These are phyloP conservation scores for Plasmodium cynomolgi DNA, from an alignment of 169 alveolate genomes.

Conservation along the genomic window DNA sequence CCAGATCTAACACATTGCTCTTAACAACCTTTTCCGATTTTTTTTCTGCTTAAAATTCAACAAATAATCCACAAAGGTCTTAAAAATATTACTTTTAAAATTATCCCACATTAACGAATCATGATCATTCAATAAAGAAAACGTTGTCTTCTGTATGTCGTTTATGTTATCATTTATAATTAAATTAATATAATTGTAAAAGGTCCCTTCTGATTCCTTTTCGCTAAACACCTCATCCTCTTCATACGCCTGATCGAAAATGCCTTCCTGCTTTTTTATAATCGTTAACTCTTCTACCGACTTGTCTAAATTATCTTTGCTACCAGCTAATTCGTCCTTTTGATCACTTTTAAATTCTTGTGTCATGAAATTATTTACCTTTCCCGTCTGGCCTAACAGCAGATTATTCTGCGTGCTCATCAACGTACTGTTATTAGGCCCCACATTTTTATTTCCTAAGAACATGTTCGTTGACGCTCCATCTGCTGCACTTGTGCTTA, in stretches of 20 bases:
- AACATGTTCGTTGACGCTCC: not conserved
- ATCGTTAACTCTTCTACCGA: slow-evolving; percentile 33
- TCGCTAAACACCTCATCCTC: slow-evolving; percentile 30
- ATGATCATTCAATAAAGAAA: slow-evolving; percentile 70
- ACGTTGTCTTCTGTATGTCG: slow-evolving; percentile 66
- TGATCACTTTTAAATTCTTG: slow-evolving; percentile 24
- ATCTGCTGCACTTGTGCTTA: not conserved
- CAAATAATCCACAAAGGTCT: slow-evolving; percentile 60
- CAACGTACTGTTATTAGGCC: not conserved
- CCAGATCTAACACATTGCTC: slow-evolving; percentile 56
- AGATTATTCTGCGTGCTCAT: slow-evolving; percentile 1
- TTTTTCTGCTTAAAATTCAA: slow-evolving; percentile 51
- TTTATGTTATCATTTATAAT: slow-evolving; percentile 73
- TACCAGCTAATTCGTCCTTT: not conserved
- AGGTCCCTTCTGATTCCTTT: slow-evolving; percentile 13
- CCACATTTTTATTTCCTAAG: slow-evolving; percentile 9
- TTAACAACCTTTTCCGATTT: slow-evolving; percentile 46
- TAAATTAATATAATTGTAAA: slow-evolving; percentile 68
- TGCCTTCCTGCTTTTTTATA: slow-evolving; percentile 33
- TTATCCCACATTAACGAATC: slow-evolving; percentile 76
- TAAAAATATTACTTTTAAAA: slow-evolving; percentile 65
- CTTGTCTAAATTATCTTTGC: not conserved
- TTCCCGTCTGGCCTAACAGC: not conserved
- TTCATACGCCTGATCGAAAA: slow-evolving; percentile 36
- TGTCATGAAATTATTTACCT: not conserved